Percentiles rank a stretch among this genome's conserved stretches.
Evolutionary conservation across 306 rosid genomes (phyloP).

Genomic region (Sicyos edulis): DNA sequence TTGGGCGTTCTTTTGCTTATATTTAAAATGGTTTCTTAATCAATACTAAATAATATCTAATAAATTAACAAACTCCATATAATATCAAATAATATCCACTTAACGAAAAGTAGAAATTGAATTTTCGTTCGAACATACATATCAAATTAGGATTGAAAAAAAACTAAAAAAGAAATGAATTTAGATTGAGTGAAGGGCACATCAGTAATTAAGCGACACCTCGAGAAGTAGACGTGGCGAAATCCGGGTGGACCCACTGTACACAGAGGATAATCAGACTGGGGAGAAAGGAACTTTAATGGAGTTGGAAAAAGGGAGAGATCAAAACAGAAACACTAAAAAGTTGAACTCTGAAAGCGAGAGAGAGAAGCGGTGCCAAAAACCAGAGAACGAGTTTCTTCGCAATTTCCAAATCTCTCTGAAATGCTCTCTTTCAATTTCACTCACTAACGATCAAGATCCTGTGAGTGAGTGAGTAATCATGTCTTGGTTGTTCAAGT

Average conservation of each 20-base stretch:
- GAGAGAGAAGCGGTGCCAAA: background rate
- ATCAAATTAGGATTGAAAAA: too few species aligned
- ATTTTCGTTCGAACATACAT: too few species aligned
- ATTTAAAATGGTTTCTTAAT: too few species aligned
- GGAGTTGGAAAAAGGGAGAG: background rate
- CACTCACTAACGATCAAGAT: background rate
- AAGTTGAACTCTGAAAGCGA: background rate
- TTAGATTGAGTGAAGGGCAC: background rate
- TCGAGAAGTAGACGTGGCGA: background rate
- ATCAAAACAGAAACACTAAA: background rate
- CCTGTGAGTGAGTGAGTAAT: too few species aligned
- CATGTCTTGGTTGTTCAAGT: conserved; percentile 84
- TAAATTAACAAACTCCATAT: too few species aligned
- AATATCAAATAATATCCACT: too few species aligned
- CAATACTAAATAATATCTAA: too few species aligned
- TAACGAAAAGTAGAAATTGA: too few species aligned
- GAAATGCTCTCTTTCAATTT: conserved; percentile 14
- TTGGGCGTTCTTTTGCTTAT: too few species aligned
- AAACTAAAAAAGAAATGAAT: too few species aligned
- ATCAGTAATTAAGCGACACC: background rate
- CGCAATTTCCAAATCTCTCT: background rate
- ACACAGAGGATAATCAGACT: background rate
- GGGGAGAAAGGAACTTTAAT: background rate
- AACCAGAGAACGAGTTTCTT: background rate
- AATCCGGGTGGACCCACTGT: background rate